phyloP scores from a whole-genome alignment of 2,329 filamentous ascomycete genomes.

The Nigrospora osmanthi region DNA sequence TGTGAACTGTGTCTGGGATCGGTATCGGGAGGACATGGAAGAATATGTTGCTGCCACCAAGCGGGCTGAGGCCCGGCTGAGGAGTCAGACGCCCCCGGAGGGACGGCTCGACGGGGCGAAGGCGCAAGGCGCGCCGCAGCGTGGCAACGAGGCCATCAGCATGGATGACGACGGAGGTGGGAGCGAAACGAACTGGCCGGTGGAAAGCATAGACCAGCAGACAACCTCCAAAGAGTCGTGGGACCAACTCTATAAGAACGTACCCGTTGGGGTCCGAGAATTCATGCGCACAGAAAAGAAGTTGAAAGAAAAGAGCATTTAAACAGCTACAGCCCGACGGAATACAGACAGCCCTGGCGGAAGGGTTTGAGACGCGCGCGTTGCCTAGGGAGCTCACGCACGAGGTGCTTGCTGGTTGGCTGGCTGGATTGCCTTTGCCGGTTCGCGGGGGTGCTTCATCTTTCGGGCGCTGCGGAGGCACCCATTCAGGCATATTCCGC shows the following conservation, averaged over 20 bases:
- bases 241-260: slow-evolving; percentile 65
- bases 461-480: no score
- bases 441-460: no score
- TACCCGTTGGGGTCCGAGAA: slow-evolving; percentile 88
- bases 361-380: no score
- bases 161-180: slow-evolving; percentile 79
- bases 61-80: slow-evolving; percentile 51
- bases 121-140: not conserved
- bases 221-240: slow-evolving; percentile 44
- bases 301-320: slow-evolving; percentile 56
- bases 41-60: slow-evolving; percentile 65
- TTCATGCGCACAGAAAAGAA: slow-evolving; percentile 98
- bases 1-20: slow-evolving; percentile 95
- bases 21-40: slow-evolving; percentile 85
- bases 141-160: slow-evolving; percentile 35
- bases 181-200: slow-evolving; percentile 59
- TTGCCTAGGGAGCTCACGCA: no score
- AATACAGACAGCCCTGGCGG: no score
- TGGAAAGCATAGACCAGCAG: slow-evolving; percentile 24
- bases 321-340: not conserved
- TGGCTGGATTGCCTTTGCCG: no score
- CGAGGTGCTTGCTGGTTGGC: no score
- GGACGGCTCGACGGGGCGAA: slow-evolving; percentile 3
- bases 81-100: slow-evolving; percentile 19
- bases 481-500: no score